Evolutionary conservation across 495 filamentous ascomycete genomes (phyloP).

Genomic region (Geopyxis carbonaria): DNA sequence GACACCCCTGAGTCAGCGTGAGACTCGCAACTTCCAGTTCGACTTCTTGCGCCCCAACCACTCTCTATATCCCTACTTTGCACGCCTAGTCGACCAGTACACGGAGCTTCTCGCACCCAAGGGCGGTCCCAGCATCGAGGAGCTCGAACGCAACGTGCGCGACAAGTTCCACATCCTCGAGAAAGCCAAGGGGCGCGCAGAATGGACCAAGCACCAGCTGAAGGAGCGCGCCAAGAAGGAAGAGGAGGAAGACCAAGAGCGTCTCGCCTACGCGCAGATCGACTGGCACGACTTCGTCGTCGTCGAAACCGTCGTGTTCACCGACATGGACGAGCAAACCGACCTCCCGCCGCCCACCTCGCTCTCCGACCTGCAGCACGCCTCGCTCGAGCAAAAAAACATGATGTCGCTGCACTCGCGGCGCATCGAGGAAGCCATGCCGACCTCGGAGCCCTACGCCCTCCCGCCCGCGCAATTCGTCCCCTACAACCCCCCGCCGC

Average conservation of each 20-base stretch:
- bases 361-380: constrained; percentile 76
- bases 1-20: constrained; percentile 70
- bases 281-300: constrained; percentile 98
- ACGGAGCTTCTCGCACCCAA: constrained; percentile 58
- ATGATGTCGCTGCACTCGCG: constrained; percentile 60
- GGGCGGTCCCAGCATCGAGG: constrained; percentile 50
- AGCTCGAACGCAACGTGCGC: constrained; percentile 57
- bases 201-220: constrained; percentile 72
- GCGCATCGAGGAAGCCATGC: constrained; percentile 92
- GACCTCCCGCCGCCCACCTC: constrained; percentile 79
- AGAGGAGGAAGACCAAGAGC: constrained; percentile 71
- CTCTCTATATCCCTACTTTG: constrained; percentile 88
- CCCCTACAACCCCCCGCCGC: constrained; percentile 15
- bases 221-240: constrained; percentile 78
- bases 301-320: constrained; percentile 90
- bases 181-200: constrained; percentile 64
- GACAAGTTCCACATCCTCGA: constrained; percentile 68
- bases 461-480: background rate
- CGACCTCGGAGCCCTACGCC: constrained; percentile 35
- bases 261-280: constrained; percentile 69
- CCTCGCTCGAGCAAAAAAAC: constrained; percentile 86
- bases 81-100: constrained; percentile 81
- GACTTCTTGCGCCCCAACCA: constrained; percentile 94
- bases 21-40: constrained; percentile 86
- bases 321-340: constrained; percentile 68